Evolutionary conservation across 2,329 filamentous ascomycete genomes (phyloP).

Genomic region (Talaromyces albobiverticillius): DNA sequence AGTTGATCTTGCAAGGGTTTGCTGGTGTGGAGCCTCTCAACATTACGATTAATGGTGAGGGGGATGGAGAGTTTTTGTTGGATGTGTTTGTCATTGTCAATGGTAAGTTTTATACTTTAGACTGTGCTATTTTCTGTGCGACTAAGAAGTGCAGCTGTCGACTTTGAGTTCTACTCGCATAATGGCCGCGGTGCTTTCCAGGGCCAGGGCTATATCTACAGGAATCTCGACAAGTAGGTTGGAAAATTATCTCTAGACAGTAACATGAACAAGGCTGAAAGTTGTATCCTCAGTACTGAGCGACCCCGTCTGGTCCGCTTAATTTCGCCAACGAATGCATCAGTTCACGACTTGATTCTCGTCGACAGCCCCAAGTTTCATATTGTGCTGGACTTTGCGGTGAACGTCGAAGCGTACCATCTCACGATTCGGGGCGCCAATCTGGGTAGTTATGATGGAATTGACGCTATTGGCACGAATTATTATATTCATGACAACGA

Average conservation of each 20-base stretch:
- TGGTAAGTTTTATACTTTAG: too few relatives aligned
- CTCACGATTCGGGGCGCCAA: slow-evolving; percentile 36
- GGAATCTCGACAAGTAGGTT: slow-evolving; percentile 27
- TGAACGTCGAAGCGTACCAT: slow-evolving; percentile 38
- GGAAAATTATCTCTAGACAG: background rate
- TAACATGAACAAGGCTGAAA: background rate
- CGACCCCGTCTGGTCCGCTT: slow-evolving; percentile 23
- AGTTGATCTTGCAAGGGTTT: slow-evolving; percentile 28
- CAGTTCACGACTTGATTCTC: slow-evolving; percentile 31
- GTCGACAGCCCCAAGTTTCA: slow-evolving; percentile 37
- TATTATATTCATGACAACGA: slow-evolving; percentile 38
- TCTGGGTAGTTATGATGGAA: slow-evolving; percentile 36
- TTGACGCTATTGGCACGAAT: slow-evolving; percentile 36
- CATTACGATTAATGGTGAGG: slow-evolving; percentile 32
- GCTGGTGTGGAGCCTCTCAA: slow-evolving; percentile 27
- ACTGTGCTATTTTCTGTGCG: too few relatives aligned
- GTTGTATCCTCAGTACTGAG: slow-evolving; percentile 14
- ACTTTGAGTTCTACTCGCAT: slow-evolving; percentile 36
- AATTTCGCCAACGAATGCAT: slow-evolving; percentile 23
- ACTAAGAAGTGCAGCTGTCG: slow-evolving; percentile 20
- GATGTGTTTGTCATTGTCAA: slow-evolving; percentile 31
- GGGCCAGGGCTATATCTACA: slow-evolving; percentile 34
- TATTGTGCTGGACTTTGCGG: slow-evolving; percentile 33
- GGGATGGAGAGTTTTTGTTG: slow-evolving; percentile 28
- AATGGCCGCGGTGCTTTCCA: slow-evolving; percentile 33